Percentiles rank a stretch among this genome's conserved stretches.
These are phyloP conservation scores for Pythium apleroticum DNA, from an alignment of 352 stramenopile genomes.

Conservation along the genomic window DNA sequence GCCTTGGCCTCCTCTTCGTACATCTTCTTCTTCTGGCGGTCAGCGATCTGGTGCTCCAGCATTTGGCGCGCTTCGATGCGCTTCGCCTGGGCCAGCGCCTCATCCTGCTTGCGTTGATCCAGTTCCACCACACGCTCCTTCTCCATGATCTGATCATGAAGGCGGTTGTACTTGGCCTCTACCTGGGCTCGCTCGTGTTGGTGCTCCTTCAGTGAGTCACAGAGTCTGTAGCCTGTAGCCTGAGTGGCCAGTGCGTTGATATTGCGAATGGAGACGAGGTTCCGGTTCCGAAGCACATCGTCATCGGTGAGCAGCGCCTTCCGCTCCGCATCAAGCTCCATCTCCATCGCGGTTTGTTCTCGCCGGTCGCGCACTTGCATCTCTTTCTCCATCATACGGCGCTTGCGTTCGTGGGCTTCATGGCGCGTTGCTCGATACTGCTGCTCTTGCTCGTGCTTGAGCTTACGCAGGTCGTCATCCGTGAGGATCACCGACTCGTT, in stretches of 20 bases:
- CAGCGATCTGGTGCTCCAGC: conserved; percentile 70
- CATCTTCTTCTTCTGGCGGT: conserved; percentile 65
- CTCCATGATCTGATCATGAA: conserved; percentile 78
- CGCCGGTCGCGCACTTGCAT: conserved; percentile 57
- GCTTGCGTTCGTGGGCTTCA: conserved; percentile 68
- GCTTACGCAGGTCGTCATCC: conserved; percentile 37
- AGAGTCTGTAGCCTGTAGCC: conserved; percentile 62
- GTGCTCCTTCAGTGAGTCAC: conserved; percentile 48
- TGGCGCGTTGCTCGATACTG: conserved; percentile 45
- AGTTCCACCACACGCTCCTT: conserved; percentile 59
- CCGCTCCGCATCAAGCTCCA: conserved; percentile 66
- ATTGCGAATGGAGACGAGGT: conserved; percentile 61
- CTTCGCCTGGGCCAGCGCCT: conserved; percentile 42
- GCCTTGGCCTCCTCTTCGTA: conserved; percentile 78
- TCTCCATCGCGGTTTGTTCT: conserved; percentile 70
- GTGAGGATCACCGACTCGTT: conserved; percentile 60
- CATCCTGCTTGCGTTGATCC: conserved; percentile 43
- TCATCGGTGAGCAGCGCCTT: conserved; percentile 67
- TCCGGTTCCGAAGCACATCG: conserved; percentile 54
- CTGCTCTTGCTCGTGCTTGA: conserved; percentile 44
- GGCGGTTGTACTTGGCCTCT: conserved; percentile 60
- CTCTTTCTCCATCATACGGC: conserved; percentile 78
- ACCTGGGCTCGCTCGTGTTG: conserved; percentile 42
- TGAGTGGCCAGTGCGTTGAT: conserved; percentile 71
- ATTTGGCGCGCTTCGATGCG: conserved; percentile 61